Base-by-base conservation (phyloP, 2,329 filamentous ascomycete species). In the Aspergillus sp. region DNA sequence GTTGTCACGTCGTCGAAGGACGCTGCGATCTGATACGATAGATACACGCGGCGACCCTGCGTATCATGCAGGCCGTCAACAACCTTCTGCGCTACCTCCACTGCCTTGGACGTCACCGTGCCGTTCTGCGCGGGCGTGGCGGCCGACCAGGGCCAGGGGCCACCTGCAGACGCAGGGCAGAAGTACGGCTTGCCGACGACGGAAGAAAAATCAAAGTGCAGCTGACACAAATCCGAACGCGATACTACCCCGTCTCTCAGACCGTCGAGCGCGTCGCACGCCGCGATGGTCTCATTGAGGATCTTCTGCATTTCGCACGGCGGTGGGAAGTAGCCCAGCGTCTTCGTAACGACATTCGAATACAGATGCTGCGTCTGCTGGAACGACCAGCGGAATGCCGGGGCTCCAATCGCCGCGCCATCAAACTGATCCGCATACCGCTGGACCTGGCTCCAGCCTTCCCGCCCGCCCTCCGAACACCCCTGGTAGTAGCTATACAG, bases 231-330 rank as follows among this genome's bases (percentile, higher is more conserved):
- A 48, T 80, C 77, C 0, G 73, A 75, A 4, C 78, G 71, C 6
- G 76, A 69, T 41, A 85, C 72, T 4, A 84, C 78, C 11, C 81
- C 80, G 50, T 85, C 81, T 0, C 71, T 74, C 42, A 72, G 72
- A 5, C 82, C 81, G 50, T 85, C 82, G 5, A 85, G 69, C 6
- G 74, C 68, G 55, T 85, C 81, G 47, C 82, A 85, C 32, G 76
- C 76, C 1, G 70, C 68, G 44, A 84, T 82, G 4, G 81, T 84
- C 36, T 72, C 69, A 59, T 82, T 83, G 17, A 79, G 72, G 43
- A 68, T 67, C 58, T 68, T 67, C n/a, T 53, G 55, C 17, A 68
- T 20, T 46, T 66, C 59, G 25, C 59, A 79, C 58, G 50, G 67
- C 2, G 73, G 69, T 2, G 76, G 74, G 52, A 69, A 73, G 57